Conservation (phyloP, 371 early-diverging fungal genomes). For the Rhizopus stolonifer region DNA sequence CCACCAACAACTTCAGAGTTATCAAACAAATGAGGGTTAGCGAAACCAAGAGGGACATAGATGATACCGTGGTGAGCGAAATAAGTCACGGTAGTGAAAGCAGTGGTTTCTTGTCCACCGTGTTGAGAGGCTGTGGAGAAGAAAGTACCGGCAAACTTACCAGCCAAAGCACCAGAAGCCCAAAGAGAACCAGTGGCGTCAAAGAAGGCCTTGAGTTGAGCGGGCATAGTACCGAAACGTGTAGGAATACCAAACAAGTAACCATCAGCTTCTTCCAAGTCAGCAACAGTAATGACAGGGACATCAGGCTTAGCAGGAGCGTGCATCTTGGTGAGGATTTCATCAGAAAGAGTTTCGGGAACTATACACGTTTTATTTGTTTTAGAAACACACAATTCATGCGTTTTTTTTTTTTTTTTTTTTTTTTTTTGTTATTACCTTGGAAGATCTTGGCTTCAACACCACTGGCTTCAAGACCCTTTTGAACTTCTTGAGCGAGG, state of each 20-base stretch:
- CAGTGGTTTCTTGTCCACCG: constrained; percentile 83
- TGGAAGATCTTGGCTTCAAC: constrained; percentile 68
- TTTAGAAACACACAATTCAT: background rate
- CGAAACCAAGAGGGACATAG: constrained; percentile 75
- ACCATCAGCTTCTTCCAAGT: constrained; percentile 73
- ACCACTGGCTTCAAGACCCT: constrained; percentile 57
- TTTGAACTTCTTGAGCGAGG: constrained; percentile 57
- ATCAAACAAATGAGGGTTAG: constrained; percentile 49
- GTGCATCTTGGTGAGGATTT: constrained; percentile 72
- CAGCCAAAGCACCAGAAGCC: constrained; percentile 62
- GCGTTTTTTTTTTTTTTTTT: no score
- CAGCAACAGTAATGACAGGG: constrained; percentile 60
- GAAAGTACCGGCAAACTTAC: constrained; percentile 76
- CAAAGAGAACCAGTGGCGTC: constrained; percentile 78
- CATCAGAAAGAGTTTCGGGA: constrained; percentile 65
- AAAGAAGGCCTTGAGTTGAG: constrained; percentile 72
- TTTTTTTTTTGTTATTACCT: no score
- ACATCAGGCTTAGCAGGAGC: constrained; percentile 62
- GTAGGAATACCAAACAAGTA: constrained; percentile 81
- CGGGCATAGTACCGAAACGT: constrained; percentile 70
- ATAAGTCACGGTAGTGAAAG: constrained; percentile 65
- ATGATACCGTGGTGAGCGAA: constrained; percentile 82
- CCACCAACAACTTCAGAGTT: constrained; percentile 65
- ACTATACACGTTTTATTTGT: constrained; percentile 31
- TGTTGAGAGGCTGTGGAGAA: constrained; percentile 72